Evolutionary conservation across 371 early-diverging fungal genomes (phyloP), one percentile per base, ranked within the genome.

Genomic region (Mortierella sp.): DNA sequence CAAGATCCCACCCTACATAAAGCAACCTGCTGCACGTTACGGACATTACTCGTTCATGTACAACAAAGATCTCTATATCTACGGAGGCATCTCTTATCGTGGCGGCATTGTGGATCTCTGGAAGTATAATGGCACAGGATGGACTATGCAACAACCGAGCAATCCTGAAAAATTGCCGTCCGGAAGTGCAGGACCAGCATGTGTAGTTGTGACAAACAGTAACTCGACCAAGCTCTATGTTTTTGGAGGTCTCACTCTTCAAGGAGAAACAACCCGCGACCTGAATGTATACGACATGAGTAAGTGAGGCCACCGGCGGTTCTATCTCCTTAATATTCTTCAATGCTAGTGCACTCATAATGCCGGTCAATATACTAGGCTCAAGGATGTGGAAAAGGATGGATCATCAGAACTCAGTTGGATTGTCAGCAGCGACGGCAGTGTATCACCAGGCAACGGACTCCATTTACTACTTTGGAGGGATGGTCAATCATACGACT

Each of bases 401-500:
- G 17, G 60, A 60, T 24, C 69, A 77, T 21, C 65, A 58, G 49
- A 77, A 77, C 53, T 69, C 77, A 2, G 63, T 77, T 34, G 70
- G 70, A 9, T 41, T 77, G 9, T 47, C 70, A 10, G 70, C 70
- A 34, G 77, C 77, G 2, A 66, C 70, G 44, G 77, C 63, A 10
- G 63, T 77, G 19, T 70, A 69, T 41, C 77, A 77, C 28, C 47
- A 65, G 52, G 70, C 61, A 19, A 77, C 77, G n/a, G 60, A 70
- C 12, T 77, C 77, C 10, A 77, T 77, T 3, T 77, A 77, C 28
- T 77, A 65, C 49, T 77, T 77, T 70, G 77, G 77, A 47, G 77
- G 77, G 13, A 70, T 69, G 63, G 47, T 69, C 44, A 77, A 77
- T 27, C 62, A 57, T n/a, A 66, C 67, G 21, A 66, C 67, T 6